Conservation (phyloP, 768 basidiomycete genomes). For the Kwoniella mangroviensis region DNA sequence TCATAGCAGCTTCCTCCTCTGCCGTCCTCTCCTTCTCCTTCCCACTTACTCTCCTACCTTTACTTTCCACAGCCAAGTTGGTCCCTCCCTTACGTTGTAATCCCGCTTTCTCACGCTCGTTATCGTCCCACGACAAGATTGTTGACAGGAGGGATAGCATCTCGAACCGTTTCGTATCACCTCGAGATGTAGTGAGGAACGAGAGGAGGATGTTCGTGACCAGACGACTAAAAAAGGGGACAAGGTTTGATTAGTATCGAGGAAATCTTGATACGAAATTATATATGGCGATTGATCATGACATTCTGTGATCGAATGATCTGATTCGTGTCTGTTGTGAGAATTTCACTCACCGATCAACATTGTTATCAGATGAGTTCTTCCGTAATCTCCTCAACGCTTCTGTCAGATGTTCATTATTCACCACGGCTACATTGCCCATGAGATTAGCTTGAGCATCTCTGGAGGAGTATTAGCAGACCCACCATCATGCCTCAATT, state of each 20-base stretch:
- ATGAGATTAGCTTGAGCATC: conserved; percentile 2
- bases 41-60: conserved; percentile 56
- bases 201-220: conserved; percentile 92
- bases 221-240: conserved; percentile 64
- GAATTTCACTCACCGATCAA: conserved; percentile 65
- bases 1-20: conserved; percentile 65
- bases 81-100: conserved; percentile 65
- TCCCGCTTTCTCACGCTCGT: conserved; percentile 89
- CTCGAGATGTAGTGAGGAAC: conserved; percentile 86
- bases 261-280: not conserved
- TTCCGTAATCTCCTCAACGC: conserved; percentile 91
- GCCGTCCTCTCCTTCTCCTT: conserved; percentile 63
- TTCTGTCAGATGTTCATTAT: conserved; percentile 97
- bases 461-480: conserved; percentile 5
- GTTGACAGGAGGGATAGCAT: conserved; percentile 88
- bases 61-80: conserved; percentile 55
- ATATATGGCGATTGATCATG: too few relatives aligned
- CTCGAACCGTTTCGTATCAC: conserved; percentile 93
- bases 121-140: conserved; percentile 89
- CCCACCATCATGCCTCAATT: conserved; percentile 90
- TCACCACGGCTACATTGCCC: conserved; percentile 74
- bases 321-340: too few relatives aligned
- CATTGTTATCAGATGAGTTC: conserved; percentile 80
- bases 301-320: too few relatives aligned
- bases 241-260: not conserved